phyloP scores from a whole-genome alignment of 2,329 filamentous ascomycete genomes.

The Xylariaceae sp. region DNA sequence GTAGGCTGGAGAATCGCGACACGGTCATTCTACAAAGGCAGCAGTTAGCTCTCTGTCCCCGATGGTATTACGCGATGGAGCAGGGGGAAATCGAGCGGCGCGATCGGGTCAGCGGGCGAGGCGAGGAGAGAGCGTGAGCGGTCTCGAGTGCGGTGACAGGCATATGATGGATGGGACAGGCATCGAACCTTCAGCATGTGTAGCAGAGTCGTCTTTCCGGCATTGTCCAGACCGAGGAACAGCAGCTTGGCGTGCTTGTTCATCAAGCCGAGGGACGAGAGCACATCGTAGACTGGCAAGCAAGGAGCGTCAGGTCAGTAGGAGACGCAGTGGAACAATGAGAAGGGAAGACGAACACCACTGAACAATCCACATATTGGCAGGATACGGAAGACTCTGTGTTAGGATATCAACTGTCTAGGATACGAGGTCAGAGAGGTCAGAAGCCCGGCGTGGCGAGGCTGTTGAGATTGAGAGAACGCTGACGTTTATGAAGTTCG shows the following conservation, averaged over 20 bases:
- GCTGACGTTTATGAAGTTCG: conserved; percentile 15
- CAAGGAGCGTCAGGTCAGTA: conserved; percentile 22
- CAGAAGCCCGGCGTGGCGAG: not conserved
- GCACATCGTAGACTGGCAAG: conserved; percentile 73
- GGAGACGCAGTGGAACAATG: conserved; percentile 12
- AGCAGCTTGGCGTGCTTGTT: conserved; percentile 97
- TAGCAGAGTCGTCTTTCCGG: conserved; percentile 87
- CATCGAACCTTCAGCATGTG: conserved; percentile 86
- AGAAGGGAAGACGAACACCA: conserved; percentile 65
- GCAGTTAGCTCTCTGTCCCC: conserved; percentile 5
- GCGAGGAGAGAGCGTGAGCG: not conserved
- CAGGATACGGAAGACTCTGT: conserved; percentile 5
- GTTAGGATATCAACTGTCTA: conserved; percentile 10
- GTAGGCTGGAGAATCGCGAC: conserved; percentile 88
- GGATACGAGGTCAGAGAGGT: not conserved
- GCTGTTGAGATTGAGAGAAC: conserved; percentile 13
- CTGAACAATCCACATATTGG: conserved; percentile 86
- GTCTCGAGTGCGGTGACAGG: not conserved
- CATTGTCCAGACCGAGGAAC: conserved; percentile 90
- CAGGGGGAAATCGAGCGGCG: conserved; percentile 5
- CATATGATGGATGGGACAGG: conserved; percentile 8
- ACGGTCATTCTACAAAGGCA: conserved; percentile 67
- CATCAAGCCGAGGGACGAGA: conserved; percentile 78
- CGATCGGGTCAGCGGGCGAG: conserved; percentile 1
- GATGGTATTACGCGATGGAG: not conserved